Percentiles rank a stretch among this genome's conserved stretches.
phyloP scores from a whole-genome alignment of 768 basidiomycete species.

The Mrakia gelida region DNA sequence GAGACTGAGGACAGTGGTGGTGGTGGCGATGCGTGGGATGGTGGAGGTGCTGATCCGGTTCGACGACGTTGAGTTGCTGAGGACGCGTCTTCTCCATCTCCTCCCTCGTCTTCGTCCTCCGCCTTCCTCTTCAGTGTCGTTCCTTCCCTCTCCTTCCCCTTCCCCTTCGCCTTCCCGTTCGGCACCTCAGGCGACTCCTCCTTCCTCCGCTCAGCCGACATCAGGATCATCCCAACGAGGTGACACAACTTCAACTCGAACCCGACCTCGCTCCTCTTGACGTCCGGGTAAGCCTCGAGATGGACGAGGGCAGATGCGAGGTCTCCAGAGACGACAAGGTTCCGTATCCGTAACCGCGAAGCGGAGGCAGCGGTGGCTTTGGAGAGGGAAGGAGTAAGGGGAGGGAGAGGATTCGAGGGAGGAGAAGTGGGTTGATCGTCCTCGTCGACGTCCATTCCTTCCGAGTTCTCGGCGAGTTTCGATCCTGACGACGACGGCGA shows the following conservation, averaged over 20 bases:
- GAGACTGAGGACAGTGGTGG: background rate
- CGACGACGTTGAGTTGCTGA: background rate
- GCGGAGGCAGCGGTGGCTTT: background rate
- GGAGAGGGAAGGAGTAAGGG: background rate
- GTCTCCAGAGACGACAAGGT: background rate
- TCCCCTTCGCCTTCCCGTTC: background rate
- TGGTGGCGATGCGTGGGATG: background rate
- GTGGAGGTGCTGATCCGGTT: background rate
- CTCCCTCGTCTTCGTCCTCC: background rate
- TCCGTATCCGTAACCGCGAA: background rate
- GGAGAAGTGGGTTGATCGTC: no score
- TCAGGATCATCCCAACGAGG: conserved; percentile 8
- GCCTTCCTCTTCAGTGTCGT: background rate
- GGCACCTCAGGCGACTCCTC: background rate
- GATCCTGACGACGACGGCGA: background rate
- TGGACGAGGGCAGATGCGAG: background rate
- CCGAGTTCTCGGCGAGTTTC: background rate
- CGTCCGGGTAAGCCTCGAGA: conserved; percentile 1
- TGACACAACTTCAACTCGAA: background rate
- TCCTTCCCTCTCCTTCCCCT: background rate
- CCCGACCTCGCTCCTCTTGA: conserved; percentile 3
- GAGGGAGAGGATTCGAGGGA: background rate
- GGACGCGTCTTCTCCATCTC: background rate
- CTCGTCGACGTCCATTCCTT: background rate
- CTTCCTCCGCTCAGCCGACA: background rate